phyloP scores from a whole-genome alignment of 1,139 yeast species.

The Groenewaldozyma auringiensis region DNA sequence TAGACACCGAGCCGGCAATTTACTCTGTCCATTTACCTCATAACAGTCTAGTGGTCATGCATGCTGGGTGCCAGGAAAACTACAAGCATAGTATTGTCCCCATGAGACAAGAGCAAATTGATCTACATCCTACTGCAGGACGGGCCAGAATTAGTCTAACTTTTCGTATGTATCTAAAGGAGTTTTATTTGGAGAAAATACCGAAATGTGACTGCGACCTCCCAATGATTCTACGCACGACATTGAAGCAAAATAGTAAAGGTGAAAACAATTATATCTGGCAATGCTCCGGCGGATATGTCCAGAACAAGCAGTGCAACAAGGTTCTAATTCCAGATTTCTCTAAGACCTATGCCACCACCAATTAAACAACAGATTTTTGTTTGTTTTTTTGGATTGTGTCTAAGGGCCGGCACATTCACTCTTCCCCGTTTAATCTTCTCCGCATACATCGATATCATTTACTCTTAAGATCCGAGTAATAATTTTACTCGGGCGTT shows the following conservation, averaged over 20 bases:
- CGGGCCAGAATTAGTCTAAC: constrained; percentile 53
- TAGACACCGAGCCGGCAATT: constrained; percentile 22
- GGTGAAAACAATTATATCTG: constrained; percentile 33
- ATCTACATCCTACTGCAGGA: constrained; percentile 44
- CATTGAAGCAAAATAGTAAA: constrained; percentile 18
- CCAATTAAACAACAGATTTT: too few relatives aligned
- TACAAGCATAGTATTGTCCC: constrained; percentile 52
- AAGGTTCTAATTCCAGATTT: constrained; percentile 14
- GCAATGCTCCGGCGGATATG: constrained; percentile 40
- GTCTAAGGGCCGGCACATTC: too few relatives aligned
- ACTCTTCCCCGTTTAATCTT: too few relatives aligned
- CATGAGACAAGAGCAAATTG: constrained; percentile 25
- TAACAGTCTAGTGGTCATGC: constrained; percentile 60
- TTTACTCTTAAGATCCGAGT: too few relatives aligned
- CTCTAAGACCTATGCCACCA: constrained; percentile 2
- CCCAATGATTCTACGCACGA: constrained; percentile 37
- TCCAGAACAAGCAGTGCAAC: constrained; percentile 23
- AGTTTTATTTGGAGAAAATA: constrained; percentile 27
- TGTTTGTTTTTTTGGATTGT: too few relatives aligned
- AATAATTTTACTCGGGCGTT: too few relatives aligned
- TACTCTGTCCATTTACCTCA: constrained; percentile 55
- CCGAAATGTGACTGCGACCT: constrained; percentile 47
- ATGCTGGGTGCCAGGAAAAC: constrained; percentile 68
- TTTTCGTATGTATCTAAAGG: constrained; percentile 45
- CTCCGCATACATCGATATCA: too few relatives aligned